Percentiles rank a stretch among this genome's conserved stretches.
These are phyloP conservation scores for Fraxinus excelsior DNA, from an alignment of 257 asterid species.

Conservation along the genomic window DNA sequence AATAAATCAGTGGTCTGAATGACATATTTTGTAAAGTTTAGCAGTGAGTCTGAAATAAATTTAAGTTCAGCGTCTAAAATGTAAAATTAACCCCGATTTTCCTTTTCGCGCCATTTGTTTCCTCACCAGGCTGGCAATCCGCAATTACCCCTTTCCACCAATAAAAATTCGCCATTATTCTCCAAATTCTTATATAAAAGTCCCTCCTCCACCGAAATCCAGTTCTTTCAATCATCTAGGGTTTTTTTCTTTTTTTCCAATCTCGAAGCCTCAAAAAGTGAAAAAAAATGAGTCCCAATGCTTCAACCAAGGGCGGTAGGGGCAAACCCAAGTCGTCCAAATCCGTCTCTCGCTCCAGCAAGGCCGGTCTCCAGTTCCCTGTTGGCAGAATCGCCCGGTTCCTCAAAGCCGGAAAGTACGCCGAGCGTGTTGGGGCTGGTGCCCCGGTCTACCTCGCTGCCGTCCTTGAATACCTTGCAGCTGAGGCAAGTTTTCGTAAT, in stretches of 20 bases:
- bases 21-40: too few species aligned
- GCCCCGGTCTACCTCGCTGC: background rate
- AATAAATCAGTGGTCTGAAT: too few species aligned
- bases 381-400: background rate
- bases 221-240: background rate
- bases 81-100: background rate
- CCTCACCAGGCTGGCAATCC: background rate
- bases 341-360: background rate
- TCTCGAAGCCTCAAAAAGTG: background rate
- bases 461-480: background rate
- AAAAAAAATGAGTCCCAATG: background rate
- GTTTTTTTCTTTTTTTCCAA: background rate
- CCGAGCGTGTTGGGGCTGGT: conserved; percentile 4
- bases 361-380: conserved; percentile 2
- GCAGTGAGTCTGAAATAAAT: too few species aligned
- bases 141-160: background rate
- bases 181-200: background rate
- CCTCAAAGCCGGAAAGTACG: conserved; percentile 4
- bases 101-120: conserved; percentile 15
- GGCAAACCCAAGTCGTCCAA: background rate
- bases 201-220: background rate
- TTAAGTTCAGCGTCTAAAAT: too few species aligned
- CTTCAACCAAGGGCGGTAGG: background rate
- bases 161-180: background rate
- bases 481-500: background rate